Evolutionary conservation across 805 yeast species (phyloP).

Genomic region (Myxozyma vanderwaltii): DNA sequence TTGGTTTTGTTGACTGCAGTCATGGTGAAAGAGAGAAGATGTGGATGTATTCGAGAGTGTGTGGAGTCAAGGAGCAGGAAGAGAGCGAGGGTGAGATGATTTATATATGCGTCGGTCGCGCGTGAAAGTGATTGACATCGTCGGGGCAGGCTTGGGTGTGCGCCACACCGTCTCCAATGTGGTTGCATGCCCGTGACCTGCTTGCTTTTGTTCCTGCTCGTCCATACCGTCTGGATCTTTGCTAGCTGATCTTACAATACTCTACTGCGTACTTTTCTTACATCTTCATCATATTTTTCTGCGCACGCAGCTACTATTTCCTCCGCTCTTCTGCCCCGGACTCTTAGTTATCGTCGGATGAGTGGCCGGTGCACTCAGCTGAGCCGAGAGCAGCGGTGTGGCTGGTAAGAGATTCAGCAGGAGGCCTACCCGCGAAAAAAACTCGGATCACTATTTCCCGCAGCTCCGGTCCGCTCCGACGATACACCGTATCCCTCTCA

Average conservation of each 20-base stretch:
- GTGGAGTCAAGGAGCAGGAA: background rate
- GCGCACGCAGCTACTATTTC: no score
- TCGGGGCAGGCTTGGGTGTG: background rate
- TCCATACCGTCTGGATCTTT: no score
- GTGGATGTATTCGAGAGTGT: background rate
- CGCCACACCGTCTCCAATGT: slow-evolving; percentile 8
- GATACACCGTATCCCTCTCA: background rate
- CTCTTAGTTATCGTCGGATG: slow-evolving; percentile 3
- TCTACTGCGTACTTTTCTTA: no score
- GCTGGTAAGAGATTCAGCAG: slow-evolving; percentile 7
- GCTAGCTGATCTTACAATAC: no score
- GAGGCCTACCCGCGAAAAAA: background rate
- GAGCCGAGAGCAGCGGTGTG: slow-evolving; percentile 5
- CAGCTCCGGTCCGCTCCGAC: slow-evolving; percentile 6
- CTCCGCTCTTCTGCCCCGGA: background rate
- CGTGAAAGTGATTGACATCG: background rate
- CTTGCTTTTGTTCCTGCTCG: no score
- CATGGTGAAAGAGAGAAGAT: background rate
- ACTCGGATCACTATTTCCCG: background rate
- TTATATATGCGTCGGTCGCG: slow-evolving; percentile 1
- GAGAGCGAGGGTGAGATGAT: background rate
- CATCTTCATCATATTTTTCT: no score
- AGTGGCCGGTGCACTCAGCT: slow-evolving; percentile 12
- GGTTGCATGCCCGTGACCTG: background rate
- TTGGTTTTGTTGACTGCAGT: slow-evolving; percentile 46